phyloP scores from a whole-genome alignment of 768 basidiomycete species.

The Suillus cothurnatus region DNA sequence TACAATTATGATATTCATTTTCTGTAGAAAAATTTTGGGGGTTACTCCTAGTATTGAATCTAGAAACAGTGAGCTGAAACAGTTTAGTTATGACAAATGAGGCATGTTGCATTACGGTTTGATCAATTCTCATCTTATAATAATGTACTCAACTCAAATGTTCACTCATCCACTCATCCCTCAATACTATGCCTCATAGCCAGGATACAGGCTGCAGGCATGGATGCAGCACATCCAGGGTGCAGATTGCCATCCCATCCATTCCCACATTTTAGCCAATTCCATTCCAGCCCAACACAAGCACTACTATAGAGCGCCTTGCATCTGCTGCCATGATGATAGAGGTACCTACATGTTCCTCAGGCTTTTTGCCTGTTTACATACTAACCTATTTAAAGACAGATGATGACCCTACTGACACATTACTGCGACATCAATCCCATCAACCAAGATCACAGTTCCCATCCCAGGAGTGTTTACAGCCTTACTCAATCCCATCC shows the following conservation, averaged over 20 bases:
- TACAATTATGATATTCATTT: not conserved
- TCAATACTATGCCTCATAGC: not conserved
- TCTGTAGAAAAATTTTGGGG: not conserved
- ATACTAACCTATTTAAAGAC: no score
- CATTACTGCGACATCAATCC: not conserved
- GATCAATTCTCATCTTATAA: not conserved
- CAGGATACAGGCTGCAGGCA: not conserved
- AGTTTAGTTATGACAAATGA: not conserved
- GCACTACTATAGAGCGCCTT: not conserved
- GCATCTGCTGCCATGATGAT: not conserved
- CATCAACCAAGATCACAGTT: not conserved
- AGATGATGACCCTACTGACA: not conserved
- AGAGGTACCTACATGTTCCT: not conserved
- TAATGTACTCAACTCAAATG: not conserved
- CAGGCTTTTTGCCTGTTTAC: not conserved
- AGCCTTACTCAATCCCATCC: not conserved
- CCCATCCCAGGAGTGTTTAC: not conserved
- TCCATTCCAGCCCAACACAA: not conserved
- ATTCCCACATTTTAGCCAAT: not conserved
- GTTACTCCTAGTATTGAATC: not conserved
- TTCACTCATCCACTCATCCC: no score
- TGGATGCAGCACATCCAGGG: not conserved
- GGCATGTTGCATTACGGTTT: not conserved
- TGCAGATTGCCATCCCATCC: not conserved
- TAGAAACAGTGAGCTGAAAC: not conserved